Base-by-base conservation (phyloP, 1,139 yeast species). In the Candida sanyaensis region DNA sequence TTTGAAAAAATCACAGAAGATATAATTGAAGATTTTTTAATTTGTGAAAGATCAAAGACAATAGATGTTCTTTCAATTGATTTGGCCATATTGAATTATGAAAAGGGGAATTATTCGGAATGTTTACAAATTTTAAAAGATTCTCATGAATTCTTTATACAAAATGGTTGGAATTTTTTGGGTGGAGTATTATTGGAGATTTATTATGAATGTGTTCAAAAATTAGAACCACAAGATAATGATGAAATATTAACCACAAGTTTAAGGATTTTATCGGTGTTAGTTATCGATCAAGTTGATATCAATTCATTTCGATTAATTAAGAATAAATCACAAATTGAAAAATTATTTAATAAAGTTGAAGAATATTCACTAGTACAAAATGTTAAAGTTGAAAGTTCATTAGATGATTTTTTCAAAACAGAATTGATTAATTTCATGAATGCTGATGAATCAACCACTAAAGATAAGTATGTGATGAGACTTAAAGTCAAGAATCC, bases 11-110 rank as follows among this genome's bases (percentile, higher is more conserved):
- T 77, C 4, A 83, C 86, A 0, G 75, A 71, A 37, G 61, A 45
- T 28, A 61, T 80, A 1, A 73, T 80, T 30, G 66, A 68, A 30
- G 78, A 79, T 48, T 81, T 79, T 57, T 71, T 76, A 6, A 57
- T 60, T 11, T 75, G 84, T 32, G 73, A 69, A 12, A 67, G 86
- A 51, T 77, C 82, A 9, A 77, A 92, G 53, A 77, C 91, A 0
- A 83, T 88, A 8, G 93, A 88, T 58, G 74, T 86, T 6, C 69
- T 93, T 27, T 84, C 93, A 4, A 81, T 89, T n/a, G 97, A 93
- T 55, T 73, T 90, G 46, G 97, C 96, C 0, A 62, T 88, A 12
- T 65, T 90, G 23, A 82, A 86, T 43, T 87, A 80, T 60, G 83
- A 83, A 53, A 68, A 72, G 42, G 69, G 77, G 1, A 77, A 86